Evolutionary conservation across 257 asterid genomes (phyloP).

Genomic region (Nicotiana otophora): DNA sequence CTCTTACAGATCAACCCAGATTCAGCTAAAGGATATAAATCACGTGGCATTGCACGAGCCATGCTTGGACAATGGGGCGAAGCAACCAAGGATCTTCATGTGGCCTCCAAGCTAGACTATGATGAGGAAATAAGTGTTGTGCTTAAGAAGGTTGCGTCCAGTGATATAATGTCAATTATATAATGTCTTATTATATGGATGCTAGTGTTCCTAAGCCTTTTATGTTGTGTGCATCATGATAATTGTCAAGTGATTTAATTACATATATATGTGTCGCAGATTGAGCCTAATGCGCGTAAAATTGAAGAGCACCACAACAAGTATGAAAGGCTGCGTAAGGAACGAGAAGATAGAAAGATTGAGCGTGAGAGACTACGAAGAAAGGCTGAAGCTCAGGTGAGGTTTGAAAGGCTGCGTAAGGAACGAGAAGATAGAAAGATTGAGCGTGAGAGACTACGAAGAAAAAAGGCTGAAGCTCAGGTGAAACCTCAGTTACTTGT

Average conservation of each 20-base stretch:
- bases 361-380: constrained; percentile 79
- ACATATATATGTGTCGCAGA: constrained; percentile 32
- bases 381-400: constrained; percentile 41
- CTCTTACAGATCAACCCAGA: constrained; percentile 78
- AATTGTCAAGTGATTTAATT: not conserved
- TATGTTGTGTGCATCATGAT: not conserved
- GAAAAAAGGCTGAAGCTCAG: constrained; percentile 82
- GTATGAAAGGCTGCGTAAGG: constrained; percentile 86
- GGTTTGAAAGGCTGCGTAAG: constrained; percentile 63
- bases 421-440: constrained; percentile 69
- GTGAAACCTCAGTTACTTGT: constrained; percentile 22
- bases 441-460: constrained; percentile 71
- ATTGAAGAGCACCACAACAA: constrained; percentile 89
- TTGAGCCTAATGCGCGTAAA: constrained; percentile 89
- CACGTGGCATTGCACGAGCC: constrained; percentile 87
- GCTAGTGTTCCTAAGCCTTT: not conserved
- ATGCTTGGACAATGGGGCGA: constrained; percentile 95
- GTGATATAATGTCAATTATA: not conserved
- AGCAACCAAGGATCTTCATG: constrained; percentile 88
- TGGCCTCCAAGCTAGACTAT: constrained; percentile 87
- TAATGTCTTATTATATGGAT: not conserved
- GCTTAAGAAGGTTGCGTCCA: constrained; percentile 65
- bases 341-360: constrained; percentile 62
- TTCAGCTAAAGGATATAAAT: constrained; percentile 97
- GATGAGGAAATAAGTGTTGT: constrained; percentile 93